Percentiles rank a stretch among this genome's conserved stretches.
Evolutionary conservation across 1,284 basidiomycete genomes (phyloP).

Genomic region (Ustilago shanxiensis): DNA sequence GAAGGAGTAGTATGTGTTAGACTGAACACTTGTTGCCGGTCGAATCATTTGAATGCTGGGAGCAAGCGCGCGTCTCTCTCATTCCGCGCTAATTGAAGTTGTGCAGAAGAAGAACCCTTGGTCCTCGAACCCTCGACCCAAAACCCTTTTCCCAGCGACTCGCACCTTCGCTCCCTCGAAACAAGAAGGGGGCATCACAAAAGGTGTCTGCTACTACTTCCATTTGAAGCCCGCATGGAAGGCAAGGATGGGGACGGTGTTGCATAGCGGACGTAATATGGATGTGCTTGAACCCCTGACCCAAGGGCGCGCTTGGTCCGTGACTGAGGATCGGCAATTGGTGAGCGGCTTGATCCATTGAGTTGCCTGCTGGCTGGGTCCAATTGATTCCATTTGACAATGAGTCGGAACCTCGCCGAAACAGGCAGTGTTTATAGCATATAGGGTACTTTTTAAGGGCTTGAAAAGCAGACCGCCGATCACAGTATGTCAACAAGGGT

Average conservation of each 20-base stretch:
- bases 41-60: not conserved
- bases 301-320: not conserved
- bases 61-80: not conserved
- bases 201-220: no score
- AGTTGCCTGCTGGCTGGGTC: not conserved
- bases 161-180: no score
- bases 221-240: not conserved
- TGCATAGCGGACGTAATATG: not conserved
- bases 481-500: conserved; percentile 25
- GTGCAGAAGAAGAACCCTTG: not conserved
- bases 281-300: not conserved
- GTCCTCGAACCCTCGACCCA: conserved; percentile 32
- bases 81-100: conserved; percentile 20
- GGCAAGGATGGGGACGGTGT: no score
- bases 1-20: no score
- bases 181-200: no score
- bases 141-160: conserved; percentile 19
- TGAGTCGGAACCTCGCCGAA: not conserved
- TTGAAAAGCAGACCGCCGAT: not conserved
- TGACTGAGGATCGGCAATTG: not conserved
- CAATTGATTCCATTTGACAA: no score
- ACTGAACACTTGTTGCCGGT: not conserved
- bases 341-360: not conserved
- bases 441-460: not conserved
- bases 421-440: not conserved